These are phyloP conservation scores for Pleoardoris graminearum DNA, from an alignment of 2,329 filamentous ascomycete species.

Conservation along the genomic window DNA sequence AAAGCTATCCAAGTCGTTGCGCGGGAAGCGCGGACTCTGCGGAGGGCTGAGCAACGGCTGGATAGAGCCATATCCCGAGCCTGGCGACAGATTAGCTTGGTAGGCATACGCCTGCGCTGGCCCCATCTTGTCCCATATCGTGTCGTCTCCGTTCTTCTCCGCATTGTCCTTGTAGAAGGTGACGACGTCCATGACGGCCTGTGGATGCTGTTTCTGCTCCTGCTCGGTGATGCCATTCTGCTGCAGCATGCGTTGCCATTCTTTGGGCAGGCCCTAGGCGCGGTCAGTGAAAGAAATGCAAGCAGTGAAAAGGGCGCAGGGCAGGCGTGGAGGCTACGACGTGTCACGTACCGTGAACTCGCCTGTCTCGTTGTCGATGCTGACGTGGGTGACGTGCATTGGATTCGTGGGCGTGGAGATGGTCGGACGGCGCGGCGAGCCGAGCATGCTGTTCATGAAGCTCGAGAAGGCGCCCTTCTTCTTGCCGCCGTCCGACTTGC, in stretches of 20 bases:
- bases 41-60: slow-evolving; percentile 72
- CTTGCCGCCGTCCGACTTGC: slow-evolving; percentile 42
- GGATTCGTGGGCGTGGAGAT: slow-evolving; percentile 99
- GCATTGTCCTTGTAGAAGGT: slow-evolving; percentile 96
- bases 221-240: slow-evolving; percentile 96
- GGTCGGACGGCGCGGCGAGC: slow-evolving; percentile 81
- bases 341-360: slow-evolving; percentile 78
- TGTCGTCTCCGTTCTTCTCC: slow-evolving; percentile 77
- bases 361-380: slow-evolving; percentile 93
- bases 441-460: slow-evolving; percentile 47
- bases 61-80: slow-evolving; percentile 46
- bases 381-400: slow-evolving; percentile 96
- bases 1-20: slow-evolving; percentile 90
- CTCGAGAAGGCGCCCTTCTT: slow-evolving; percentile 47
- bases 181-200: slow-evolving; percentile 94
- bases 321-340: slow-evolving; percentile 5
- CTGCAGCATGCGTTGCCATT: slow-evolving; percentile 95
- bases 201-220: slow-evolving; percentile 92
- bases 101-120: slow-evolving; percentile 64
- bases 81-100: slow-evolving; percentile 39
- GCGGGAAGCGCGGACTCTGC: slow-evolving; percentile 82
- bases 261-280: slow-evolving; percentile 82
- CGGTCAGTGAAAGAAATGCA: slow-evolving; percentile 16
- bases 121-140: slow-evolving; percentile 94
- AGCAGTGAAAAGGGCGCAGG: neutral